phyloP scores from a whole-genome alignment of 345 rosid genomes.

The Litchi chinensis region DNA sequence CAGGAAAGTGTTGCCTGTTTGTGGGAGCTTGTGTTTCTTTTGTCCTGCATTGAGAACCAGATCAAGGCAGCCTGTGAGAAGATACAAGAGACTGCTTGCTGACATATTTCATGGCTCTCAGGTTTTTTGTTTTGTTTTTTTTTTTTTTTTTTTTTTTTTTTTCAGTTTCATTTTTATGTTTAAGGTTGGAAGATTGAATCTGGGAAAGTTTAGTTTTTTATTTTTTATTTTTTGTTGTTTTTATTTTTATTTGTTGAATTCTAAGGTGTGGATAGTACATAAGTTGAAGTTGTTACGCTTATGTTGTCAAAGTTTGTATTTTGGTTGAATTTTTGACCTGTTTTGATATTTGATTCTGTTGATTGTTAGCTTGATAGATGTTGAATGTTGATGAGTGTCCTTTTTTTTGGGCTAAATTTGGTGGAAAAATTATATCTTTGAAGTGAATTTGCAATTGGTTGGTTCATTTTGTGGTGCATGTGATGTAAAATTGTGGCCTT shows the following conservation, averaged over 20 bases:
- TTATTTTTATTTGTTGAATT: not conserved
- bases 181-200: not conserved
- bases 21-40: constrained; percentile 62
- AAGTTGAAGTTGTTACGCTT: not conserved
- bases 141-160: not conserved
- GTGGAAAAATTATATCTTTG: not conserved
- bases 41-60: constrained; percentile 63
- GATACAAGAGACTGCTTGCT: constrained; percentile 69
- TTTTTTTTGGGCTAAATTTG: no score
- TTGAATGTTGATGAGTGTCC: not conserved
- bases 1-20: constrained; percentile 49
- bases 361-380: not conserved
- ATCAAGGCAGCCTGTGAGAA: constrained; percentile 76
- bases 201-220: constrained; percentile 5
- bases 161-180: not conserved
- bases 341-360: not conserved
- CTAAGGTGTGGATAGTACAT: not conserved
- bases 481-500: not conserved
- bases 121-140: constrained; percentile 31
- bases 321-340: not conserved
- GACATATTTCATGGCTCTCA: constrained; percentile 61
- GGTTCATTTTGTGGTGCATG: not conserved
- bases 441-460: not conserved
- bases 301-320: not conserved
- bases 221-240: not conserved